phyloP scores from a whole-genome alignment of 805 yeast species.

The Sugiyamaella americana region DNA sequence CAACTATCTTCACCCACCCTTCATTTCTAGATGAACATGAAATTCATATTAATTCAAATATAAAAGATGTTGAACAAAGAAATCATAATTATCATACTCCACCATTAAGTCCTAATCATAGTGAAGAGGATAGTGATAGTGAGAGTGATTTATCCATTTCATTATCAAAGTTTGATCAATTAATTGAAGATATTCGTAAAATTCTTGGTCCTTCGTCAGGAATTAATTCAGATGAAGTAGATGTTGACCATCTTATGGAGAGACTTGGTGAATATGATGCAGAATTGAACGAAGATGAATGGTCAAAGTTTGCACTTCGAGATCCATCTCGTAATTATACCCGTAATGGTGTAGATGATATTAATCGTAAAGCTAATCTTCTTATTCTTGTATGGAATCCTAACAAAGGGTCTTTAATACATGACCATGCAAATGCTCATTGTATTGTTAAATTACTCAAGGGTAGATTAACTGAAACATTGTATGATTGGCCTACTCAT shows the following conservation, averaged over 20 bases:
- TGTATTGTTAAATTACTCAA: conserved; percentile 65
- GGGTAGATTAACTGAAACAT: conserved; percentile 52
- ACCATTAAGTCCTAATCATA: background rate
- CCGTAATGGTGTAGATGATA: conserved; percentile 67
- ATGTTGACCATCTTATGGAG: conserved; percentile 41
- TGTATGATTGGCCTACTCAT: conserved; percentile 46
- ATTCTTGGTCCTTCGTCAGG: conserved; percentile 36
- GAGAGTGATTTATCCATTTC: background rate
- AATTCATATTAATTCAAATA: background rate
- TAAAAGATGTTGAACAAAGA: no score
- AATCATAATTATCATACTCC: no score
- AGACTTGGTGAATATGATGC: conserved; percentile 42
- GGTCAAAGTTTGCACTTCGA: conserved; percentile 52
- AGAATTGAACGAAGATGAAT: conserved; percentile 42
- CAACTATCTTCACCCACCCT: no score
- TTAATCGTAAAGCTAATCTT: conserved; percentile 65
- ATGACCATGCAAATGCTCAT: conserved; percentile 72
- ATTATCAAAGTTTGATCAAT: conserved; percentile 18
- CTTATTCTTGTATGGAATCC: conserved; percentile 68
- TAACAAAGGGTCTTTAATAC: conserved; percentile 55
- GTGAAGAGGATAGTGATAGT: background rate
- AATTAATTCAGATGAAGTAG: conserved; percentile 44
- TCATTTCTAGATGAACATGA: no score
- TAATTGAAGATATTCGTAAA: conserved; percentile 31
- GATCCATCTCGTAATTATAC: conserved; percentile 48